Conservation (phyloP, 257 asterid species). For the Solanum lignicaule region DNA sequence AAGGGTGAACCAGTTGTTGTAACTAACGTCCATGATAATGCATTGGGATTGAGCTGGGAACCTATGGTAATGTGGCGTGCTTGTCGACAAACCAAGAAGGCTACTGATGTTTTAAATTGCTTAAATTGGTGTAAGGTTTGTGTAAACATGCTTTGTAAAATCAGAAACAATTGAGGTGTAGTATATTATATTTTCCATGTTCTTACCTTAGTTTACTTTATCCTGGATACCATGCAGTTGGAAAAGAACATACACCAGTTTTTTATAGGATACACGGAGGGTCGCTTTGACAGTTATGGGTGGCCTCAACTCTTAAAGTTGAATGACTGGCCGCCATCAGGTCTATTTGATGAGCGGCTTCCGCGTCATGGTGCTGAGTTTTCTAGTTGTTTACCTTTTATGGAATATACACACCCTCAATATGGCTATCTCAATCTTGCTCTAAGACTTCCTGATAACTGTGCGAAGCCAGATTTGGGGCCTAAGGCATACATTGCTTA, state of each 20-base stretch:
- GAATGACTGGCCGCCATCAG: background rate
- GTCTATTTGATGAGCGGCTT: background rate
- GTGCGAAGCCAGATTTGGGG: background rate
- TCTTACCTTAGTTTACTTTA: background rate
- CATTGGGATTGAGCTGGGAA: slow-evolving; percentile 92
- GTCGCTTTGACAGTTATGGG: slow-evolving; percentile 2
- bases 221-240: slow-evolving; percentile 35
- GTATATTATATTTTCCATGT: background rate
- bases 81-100: slow-evolving; percentile 44
- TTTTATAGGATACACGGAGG: slow-evolving; percentile 46
- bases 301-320: background rate
- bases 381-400: background rate
- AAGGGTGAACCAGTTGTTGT: slow-evolving; percentile 88
- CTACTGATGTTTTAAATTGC: slow-evolving; percentile 62
- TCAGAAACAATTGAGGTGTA: background rate
- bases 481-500: background rate
- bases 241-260: slow-evolving; percentile 52
- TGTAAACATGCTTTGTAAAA: background rate
- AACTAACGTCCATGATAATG: slow-evolving; percentile 58
- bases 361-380: slow-evolving; percentile 1
- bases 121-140: slow-evolving; percentile 52
- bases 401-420: background rate
- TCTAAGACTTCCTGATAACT: background rate
- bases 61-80: slow-evolving; percentile 99
- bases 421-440: background rate